phyloP scores from a whole-genome alignment of 2,329 filamentous ascomycete genomes.

The Calonectria fujianensis region DNA sequence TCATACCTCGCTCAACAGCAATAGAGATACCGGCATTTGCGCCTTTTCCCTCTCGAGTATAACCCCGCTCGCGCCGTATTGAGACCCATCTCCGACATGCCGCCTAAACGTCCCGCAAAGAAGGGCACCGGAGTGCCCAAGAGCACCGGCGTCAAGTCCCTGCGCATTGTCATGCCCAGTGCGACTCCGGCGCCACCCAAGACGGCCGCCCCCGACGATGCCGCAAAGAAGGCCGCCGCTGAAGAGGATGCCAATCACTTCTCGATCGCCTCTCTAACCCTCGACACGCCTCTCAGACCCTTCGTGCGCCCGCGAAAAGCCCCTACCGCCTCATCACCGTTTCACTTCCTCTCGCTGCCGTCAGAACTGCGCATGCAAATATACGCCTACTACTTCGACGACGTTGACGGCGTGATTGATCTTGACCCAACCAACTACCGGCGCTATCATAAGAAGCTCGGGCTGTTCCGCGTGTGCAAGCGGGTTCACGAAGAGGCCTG shows the following conservation, averaged over 20 bases:
- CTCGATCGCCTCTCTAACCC: constrained; percentile 65
- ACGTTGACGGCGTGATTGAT: constrained; percentile 75
- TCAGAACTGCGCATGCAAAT: constrained; percentile 82
- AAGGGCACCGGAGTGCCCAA: constrained; percentile 40
- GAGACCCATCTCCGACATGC: constrained; percentile 44
- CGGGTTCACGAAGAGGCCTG: constrained; percentile 78
- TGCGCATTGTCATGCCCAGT: constrained; percentile 49
- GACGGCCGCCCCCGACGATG: constrained; percentile 57
- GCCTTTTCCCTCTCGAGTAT: neutral
- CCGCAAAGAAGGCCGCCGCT: constrained; percentile 54
- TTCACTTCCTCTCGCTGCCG: constrained; percentile 80
- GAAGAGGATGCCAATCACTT: constrained; percentile 65
- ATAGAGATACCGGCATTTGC: constrained; percentile 10
- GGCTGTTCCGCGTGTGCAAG: constrained; percentile 76
- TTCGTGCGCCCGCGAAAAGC: constrained; percentile 57
- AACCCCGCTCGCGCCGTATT: neutral
- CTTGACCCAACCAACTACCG: constrained; percentile 80
- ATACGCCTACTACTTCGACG: constrained; percentile 78
- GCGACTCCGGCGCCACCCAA: constrained; percentile 55
- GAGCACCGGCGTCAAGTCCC: constrained; percentile 41
- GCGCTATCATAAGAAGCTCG: constrained; percentile 75
- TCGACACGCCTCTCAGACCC: constrained; percentile 61
- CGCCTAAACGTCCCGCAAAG: constrained; percentile 49
- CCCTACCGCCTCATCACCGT: constrained; percentile 66
- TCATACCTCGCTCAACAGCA: constrained; percentile 1